Evolutionary conservation across 2,329 filamentous ascomycete species (phyloP).

Genomic region (Bipolaris victoriae): DNA sequence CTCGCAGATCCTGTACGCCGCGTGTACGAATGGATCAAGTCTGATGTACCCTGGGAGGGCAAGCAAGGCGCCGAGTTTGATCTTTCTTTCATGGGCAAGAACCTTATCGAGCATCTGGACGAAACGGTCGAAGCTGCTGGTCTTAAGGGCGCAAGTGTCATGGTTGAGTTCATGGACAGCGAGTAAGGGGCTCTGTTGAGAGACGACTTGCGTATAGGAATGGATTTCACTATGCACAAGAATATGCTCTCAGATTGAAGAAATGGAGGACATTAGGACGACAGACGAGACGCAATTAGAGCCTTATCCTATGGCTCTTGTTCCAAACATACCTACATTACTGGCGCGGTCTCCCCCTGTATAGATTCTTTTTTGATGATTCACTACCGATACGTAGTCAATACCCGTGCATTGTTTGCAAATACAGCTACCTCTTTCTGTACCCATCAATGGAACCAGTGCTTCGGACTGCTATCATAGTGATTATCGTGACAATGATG

Average conservation of each 20-base stretch:
- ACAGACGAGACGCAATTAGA: neutral
- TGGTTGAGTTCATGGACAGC: constrained; percentile 79
- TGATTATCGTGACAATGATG: neutral
- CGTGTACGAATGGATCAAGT: constrained; percentile 97
- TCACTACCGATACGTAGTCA: constrained; percentile 9
- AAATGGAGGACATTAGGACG: neutral
- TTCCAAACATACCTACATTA: neutral
- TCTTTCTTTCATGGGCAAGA: constrained; percentile 84
- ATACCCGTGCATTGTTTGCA: constrained; percentile 19
- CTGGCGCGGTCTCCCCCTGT: constrained; percentile 3
- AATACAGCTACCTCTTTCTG: neutral
- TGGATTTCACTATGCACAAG: neutral
- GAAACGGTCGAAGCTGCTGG: constrained; percentile 79
- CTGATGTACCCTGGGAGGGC: constrained; percentile 76
- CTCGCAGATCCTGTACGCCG: constrained; percentile 77
- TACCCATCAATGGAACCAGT: neutral
- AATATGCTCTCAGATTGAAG: neutral
- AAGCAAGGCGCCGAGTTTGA: constrained; percentile 83
- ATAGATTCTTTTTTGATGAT: constrained; percentile 17
- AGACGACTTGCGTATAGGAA: neutral
- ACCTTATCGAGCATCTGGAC: constrained; percentile 78
- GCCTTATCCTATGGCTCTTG: neutral
- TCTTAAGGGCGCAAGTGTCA: constrained; percentile 90
- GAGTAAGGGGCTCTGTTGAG: constrained; percentile 5
- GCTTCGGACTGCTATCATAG: neutral